These are phyloP conservation scores for Epichloe gansuensis DNA, from an alignment of 2,329 filamentous ascomycete species.

Conservation along the genomic window DNA sequence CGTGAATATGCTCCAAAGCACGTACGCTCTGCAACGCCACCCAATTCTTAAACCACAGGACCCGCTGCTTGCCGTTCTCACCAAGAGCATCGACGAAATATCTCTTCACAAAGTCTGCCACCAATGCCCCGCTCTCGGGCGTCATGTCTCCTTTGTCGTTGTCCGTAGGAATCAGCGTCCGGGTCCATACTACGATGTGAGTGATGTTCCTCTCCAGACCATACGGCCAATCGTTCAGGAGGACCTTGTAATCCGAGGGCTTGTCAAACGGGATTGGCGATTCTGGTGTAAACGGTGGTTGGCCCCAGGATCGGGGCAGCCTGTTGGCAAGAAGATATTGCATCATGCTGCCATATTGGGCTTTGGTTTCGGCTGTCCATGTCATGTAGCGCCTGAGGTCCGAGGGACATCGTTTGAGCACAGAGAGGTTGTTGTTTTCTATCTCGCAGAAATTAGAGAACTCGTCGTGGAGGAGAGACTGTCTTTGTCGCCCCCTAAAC, in stretches of 20 bases:
- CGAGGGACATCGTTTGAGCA: conserved; percentile 68
- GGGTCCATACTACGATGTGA: conserved; percentile 90
- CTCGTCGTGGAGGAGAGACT: neutral
- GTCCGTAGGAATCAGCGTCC: conserved; percentile 67
- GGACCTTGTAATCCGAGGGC: conserved; percentile 51
- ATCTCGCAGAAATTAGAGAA: neutral
- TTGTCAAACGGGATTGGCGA: conserved; percentile 41
- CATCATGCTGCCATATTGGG: conserved; percentile 67
- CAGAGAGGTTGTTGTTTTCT: conserved; percentile 52
- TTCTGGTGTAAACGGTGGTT: conserved; percentile 40
- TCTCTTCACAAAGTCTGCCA: conserved; percentile 56
- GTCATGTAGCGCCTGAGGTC: conserved; percentile 69
- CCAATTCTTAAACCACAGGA: conserved; percentile 95
- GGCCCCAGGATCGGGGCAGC: conserved; percentile 54
- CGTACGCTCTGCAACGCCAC: conserved; percentile 76
- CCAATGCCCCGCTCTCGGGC: conserved; percentile 46
- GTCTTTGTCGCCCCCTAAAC: neutral
- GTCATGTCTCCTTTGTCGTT: conserved; percentile 60
- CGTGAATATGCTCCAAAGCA: conserved; percentile 80
- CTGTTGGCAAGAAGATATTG: conserved; percentile 65
- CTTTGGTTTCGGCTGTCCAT: conserved; percentile 59
- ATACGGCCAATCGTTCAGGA: conserved; percentile 92
- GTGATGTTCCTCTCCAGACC: conserved; percentile 52
- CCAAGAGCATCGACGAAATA: conserved; percentile 54
- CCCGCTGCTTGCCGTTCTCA: conserved; percentile 33